phyloP scores from a whole-genome alignment of 345 rosid genomes.

The Linum tenue region DNA sequence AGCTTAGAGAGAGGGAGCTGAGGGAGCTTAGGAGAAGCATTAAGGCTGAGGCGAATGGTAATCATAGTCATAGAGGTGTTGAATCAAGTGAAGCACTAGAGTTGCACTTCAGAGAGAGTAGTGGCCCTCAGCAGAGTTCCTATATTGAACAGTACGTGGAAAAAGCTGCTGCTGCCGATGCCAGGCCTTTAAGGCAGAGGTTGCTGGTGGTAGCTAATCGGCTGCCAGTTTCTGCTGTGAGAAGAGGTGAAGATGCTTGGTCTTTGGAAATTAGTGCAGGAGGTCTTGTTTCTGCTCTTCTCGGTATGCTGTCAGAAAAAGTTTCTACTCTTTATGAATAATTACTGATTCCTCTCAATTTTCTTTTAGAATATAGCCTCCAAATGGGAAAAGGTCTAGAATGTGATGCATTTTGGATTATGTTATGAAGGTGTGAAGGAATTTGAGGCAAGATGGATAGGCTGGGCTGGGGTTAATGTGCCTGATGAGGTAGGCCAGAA shows the following conservation, averaged over 20 bases:
- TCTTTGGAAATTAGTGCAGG: constrained; percentile 96
- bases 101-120: constrained; percentile 35
- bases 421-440: constrained; percentile 80
- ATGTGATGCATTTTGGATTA: constrained; percentile 28
- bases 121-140: constrained; percentile 37
- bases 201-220: constrained; percentile 95
- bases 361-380: too few relatives aligned
- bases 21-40: constrained; percentile 55
- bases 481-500: constrained; percentile 92
- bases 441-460: constrained; percentile 98
- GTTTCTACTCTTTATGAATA: neutral
- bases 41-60: constrained; percentile 46
- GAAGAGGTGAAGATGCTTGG: constrained; percentile 94
- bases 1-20: constrained; percentile 63
- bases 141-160: constrained; percentile 57
- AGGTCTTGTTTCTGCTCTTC: constrained; percentile 89
- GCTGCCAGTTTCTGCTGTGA: constrained; percentile 91
- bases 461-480: constrained; percentile 99
- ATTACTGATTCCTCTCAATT: neutral
- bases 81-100: constrained; percentile 42
- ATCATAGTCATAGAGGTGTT: constrained; percentile 16
- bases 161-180: constrained; percentile 50
- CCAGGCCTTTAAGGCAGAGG: constrained; percentile 66
- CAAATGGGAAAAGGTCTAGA: neutral
- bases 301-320: constrained; percentile 38